Evolutionary conservation across 495 filamentous ascomycete species (phyloP), one percentile per base, ranked within the genome.

Genomic region (Penicillium diatomitis): DNA sequence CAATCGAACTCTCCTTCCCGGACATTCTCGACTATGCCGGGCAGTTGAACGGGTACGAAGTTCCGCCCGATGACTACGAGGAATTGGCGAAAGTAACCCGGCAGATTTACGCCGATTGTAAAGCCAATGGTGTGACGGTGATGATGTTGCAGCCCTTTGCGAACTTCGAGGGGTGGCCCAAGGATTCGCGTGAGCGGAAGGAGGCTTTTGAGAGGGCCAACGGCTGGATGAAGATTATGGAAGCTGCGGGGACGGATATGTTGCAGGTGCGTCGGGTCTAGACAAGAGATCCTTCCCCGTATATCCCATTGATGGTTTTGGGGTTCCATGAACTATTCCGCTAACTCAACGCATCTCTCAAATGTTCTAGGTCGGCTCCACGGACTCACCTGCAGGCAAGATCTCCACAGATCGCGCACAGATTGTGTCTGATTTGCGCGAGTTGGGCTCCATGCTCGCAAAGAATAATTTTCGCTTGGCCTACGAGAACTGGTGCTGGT

Each of bases 401-500:
- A 80, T 85, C 46, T 63, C 65, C 3, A 67, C 60, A 2, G 71
- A 76, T 30, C 58, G 70, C 4, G 66, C 66, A 3, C 60, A 64
- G 38, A 73, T 87, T 20, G 75, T 82, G 0, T 53, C 63, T 2
- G 87, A 91, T 56, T 71, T 91, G 0, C 68, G 67, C 20, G 69
- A 80, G 44, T 70, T 91, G 11, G 79, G 78, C 8, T 82, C 87
- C 41, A 61, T 87, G 49, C 76, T 86, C 2, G 74, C 78, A 3
- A 54, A 66, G 27, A 68, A 75, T 28, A 68, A 72, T 0, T 77
- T 78, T 53, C 70, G 79, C 6, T 63, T 91, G 8, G 86, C 85
- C 1, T 91, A 90, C 50, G 86, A 91, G 62, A 89, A 90, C 53
- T 89, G 87, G 85, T 88, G 85, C 65, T 91, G 87, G 88, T 81